Conservation (phyloP, 1,139 yeast species). For the Saccharomyces pastorianus region DNA sequence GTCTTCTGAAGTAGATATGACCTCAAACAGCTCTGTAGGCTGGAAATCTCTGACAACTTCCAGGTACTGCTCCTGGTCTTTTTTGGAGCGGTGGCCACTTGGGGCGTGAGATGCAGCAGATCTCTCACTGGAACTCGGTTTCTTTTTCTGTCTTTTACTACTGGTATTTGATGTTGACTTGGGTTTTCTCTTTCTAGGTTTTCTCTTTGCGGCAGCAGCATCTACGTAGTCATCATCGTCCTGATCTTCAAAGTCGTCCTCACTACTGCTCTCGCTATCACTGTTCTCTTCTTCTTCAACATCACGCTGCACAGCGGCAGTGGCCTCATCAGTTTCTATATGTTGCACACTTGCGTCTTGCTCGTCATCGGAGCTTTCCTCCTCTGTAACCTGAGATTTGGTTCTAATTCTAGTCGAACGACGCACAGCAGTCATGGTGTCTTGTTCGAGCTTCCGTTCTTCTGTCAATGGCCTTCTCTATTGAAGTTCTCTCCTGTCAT, state of each 20-base stretch:
- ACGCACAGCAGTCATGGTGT: constrained; percentile 1
- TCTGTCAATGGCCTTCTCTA: no score
- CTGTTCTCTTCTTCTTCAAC: background rate
- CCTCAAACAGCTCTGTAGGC: constrained; percentile 48
- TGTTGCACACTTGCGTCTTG: background rate
- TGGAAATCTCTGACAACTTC: constrained; percentile 36
- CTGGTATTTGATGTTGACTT: background rate
- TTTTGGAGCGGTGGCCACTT: constrained; percentile 8
- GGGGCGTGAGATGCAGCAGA: background rate
- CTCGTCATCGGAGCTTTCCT: constrained; percentile 1
- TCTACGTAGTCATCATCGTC: constrained; percentile 6
- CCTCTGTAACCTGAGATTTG: background rate
- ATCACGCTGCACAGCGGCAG: background rate
- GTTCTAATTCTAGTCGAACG: constrained; percentile 4
- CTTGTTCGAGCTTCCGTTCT: background rate
- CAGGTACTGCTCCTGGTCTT: constrained; percentile 24
- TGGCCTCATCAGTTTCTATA: constrained; percentile 1
- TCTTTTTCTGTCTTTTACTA: background rate
- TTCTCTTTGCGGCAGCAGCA: background rate
- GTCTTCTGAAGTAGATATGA: constrained; percentile 47
- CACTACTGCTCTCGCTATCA: constrained; percentile 1
- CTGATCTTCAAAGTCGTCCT: background rate
- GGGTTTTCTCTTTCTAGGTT: background rate
- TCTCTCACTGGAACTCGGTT: background rate
- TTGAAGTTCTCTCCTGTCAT: background rate